Conservation (phyloP, 176 grass and related monocot species). For the Lolium perenne region DNA sequence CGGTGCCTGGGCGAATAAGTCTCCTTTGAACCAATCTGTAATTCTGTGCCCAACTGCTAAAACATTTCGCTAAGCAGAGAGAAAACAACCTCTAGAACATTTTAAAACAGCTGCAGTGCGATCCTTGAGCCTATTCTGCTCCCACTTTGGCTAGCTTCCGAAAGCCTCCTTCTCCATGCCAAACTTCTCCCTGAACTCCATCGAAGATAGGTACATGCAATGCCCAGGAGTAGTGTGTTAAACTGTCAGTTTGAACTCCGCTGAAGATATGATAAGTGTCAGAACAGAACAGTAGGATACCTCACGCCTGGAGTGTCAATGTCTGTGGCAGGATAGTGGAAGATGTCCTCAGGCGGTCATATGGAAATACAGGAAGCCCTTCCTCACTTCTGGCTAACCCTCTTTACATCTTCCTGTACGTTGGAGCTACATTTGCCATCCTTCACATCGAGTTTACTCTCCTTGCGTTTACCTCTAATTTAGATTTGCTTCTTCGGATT, state of each 20-base stretch:
- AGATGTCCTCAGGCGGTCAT: slow-evolving; percentile 75
- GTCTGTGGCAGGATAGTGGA: slow-evolving; percentile 65
- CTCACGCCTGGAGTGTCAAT: slow-evolving; percentile 89
- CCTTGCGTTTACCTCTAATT: slow-evolving; percentile 71
- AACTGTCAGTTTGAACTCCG: not conserved
- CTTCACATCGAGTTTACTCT: slow-evolving; percentile 47
- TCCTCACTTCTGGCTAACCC: slow-evolving; percentile 62
- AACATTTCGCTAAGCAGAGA: not conserved
- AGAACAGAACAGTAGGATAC: slow-evolving; percentile 40
- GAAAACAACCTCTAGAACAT: not conserved
- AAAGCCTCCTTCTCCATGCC: slow-evolving; percentile 95
- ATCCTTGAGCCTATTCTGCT: slow-evolving; percentile 97
- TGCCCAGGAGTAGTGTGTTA: slow-evolving; percentile 23
- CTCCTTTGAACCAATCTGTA: slow-evolving; percentile 28
- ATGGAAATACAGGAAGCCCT: slow-evolving; percentile 73
- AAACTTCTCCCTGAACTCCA: slow-evolving; percentile 86
- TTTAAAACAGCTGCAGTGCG: slow-evolving; percentile 89
- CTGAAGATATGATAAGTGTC: no score
- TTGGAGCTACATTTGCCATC: slow-evolving; percentile 54
- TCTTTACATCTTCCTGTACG: slow-evolving; percentile 88
- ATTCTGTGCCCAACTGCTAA: no score
- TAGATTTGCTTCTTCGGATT: slow-evolving; percentile 69
- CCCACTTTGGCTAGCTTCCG: slow-evolving; percentile 89
- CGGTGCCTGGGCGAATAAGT: not conserved
- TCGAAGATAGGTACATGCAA: slow-evolving; percentile 74